Base-by-base conservation (phyloP, 805 yeast species). In the Naumovozyma baii region DNA sequence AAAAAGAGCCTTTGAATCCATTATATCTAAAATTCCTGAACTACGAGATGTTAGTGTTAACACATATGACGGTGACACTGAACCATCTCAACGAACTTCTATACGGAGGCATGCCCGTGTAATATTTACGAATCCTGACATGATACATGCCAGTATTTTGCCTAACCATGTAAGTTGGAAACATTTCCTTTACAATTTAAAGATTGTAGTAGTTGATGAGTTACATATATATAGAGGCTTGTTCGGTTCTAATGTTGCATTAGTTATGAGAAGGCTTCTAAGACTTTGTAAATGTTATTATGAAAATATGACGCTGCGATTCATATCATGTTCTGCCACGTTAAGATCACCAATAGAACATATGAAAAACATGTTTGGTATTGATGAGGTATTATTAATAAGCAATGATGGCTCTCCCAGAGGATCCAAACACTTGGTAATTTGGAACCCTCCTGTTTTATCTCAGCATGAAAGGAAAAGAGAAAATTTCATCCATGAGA, bases 51-150 rank as follows among this genome's bases (percentile, higher is more conserved):
- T 79, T 1, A 58, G 72, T 1, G 83, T 80, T 2, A 90, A 81
- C 36, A 84, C 96, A 0, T 88, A 76, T 54, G 99, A 92, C 62
- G 99, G 98, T 8, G 99, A 92, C 59, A 90, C 97, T 0, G 83
- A 80, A 2, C 55, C 65, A 28, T 66, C 65, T 2, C 65, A 66
- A 16, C 67, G 96, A 20, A 59, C 59, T 0, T 49, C 51, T 16
- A 73, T 88, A 15, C 68, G 87, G 40, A 66, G 69, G 18, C 66
- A 68, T 36, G 86, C 95, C 0, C 78, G 81, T 39, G 81, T 92
- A 3, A 78, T 92, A 9, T 86, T 92, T 58, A 85, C 97, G 0
- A 92, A 92, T 53, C 99, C 99, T 0, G 99, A 92, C 56, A 85
- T 88, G 69, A 65, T 92, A 2, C 97, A 92, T 58, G 72, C 85